Percentiles rank a stretch among this genome's conserved stretches.
Conservation (phyloP, 2,329 filamentous ascomycete species). For the Ophiocordyceps polyrhachis-furcata region DNA sequence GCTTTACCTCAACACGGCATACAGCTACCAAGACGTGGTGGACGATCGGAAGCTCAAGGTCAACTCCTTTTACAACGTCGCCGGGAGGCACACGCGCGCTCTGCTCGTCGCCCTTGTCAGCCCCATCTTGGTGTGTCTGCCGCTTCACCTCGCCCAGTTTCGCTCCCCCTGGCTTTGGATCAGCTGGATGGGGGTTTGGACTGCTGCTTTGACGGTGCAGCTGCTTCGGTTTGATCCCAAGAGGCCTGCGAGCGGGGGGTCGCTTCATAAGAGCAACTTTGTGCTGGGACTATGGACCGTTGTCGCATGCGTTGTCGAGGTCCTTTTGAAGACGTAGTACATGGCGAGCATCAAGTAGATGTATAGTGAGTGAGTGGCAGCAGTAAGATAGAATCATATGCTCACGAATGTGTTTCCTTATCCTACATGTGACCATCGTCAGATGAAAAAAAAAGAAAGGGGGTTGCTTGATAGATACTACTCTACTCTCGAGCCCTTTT, state of each 20-base stretch:
- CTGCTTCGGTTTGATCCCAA: slow-evolving; percentile 6
- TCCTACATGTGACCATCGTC: too few species aligned
- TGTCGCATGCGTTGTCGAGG: slow-evolving; percentile 6
- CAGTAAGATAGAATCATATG: too few species aligned
- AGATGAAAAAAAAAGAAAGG: too few species aligned
- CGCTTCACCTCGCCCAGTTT: background rate
- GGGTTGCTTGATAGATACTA: too few species aligned
- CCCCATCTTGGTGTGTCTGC: background rate
- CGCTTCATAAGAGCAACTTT: slow-evolving; percentile 7
- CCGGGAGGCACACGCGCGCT: background rate
- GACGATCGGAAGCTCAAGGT: slow-evolving; percentile 8
- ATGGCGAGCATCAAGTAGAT: too few species aligned
- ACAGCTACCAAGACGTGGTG: slow-evolving; percentile 8
- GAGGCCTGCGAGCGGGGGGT: slow-evolving; percentile 6
- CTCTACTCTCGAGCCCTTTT: too few species aligned
- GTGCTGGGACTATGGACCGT: slow-evolving; percentile 7
- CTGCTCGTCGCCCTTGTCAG: background rate
- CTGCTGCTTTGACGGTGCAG: slow-evolving; percentile 1
- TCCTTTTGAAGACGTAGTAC: background rate
- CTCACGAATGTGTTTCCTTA: too few species aligned
- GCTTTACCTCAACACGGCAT: slow-evolving; percentile 9
- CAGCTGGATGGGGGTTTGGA: slow-evolving; percentile 1
- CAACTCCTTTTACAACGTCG: slow-evolving; percentile 5
- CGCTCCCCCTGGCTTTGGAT: slow-evolving; percentile 1
- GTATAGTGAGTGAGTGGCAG: too few species aligned